These are phyloP conservation scores for Stagonosporopsis chrysanthemi DNA, from an alignment of 2,329 filamentous ascomycete genomes.

Conservation along the genomic window DNA sequence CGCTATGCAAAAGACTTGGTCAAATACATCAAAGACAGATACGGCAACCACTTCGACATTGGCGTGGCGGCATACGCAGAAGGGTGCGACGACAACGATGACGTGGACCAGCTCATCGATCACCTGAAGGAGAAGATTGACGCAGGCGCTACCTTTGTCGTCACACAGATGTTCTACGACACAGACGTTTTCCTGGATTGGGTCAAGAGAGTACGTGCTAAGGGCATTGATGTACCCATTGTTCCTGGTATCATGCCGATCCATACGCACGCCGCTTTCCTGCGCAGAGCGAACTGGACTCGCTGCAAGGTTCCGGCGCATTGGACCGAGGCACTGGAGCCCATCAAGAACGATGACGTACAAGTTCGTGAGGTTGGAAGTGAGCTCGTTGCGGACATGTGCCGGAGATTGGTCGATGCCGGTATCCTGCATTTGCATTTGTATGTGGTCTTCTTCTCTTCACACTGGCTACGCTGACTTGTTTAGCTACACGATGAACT, in stretches of 20 bases:
- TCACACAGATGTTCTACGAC: constrained; percentile 99
- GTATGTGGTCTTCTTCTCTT: constrained; percentile 48
- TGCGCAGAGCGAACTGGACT: constrained; percentile 90
- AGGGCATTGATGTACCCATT: constrained; percentile 83
- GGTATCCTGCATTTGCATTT: constrained; percentile 93
- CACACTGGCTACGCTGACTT: constrained; percentile 13
- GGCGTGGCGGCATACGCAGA: constrained; percentile 97
- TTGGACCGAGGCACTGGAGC: constrained; percentile 84
- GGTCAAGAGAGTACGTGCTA: constrained; percentile 84
- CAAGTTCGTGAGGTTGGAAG: constrained; percentile 91
- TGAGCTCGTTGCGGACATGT: constrained; percentile 86
- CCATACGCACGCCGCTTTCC: constrained; percentile 90
- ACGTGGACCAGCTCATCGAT: constrained; percentile 83
- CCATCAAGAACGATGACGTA: constrained; percentile 95
- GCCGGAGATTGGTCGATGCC: constrained; percentile 79
- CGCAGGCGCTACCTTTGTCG: constrained; percentile 89
- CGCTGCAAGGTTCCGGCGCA: constrained; percentile 80
- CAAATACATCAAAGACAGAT: constrained; percentile 78
- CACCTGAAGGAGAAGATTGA: constrained; percentile 98
- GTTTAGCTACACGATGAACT: constrained; percentile 90
- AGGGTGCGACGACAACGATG: constrained; percentile 90
- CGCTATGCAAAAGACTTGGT: constrained; percentile 92
- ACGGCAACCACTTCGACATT: constrained; percentile 94
- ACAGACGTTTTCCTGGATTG: constrained; percentile 92
- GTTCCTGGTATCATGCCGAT: constrained; percentile 93